These are phyloP conservation scores for Gonapodya sp. DNA, from an alignment of 192 early-diverging fungal genomes.

Conservation along the genomic window DNA sequence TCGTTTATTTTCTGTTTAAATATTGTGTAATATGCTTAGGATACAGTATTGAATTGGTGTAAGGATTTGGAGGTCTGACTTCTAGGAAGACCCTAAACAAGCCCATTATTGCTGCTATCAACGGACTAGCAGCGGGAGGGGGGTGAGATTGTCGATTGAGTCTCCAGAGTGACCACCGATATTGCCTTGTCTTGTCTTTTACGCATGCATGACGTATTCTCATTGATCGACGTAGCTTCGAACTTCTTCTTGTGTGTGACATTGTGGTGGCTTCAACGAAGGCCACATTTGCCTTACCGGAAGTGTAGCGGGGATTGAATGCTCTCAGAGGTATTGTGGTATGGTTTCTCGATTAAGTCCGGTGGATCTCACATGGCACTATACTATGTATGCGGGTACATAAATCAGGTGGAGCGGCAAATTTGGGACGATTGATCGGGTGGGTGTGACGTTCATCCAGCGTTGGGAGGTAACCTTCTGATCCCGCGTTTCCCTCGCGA, in stretches of 20 bases:
- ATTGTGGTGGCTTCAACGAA: not conserved
- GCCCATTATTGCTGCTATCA: slow-evolving; percentile 5
- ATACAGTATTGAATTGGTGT: no score
- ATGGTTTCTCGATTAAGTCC: not conserved
- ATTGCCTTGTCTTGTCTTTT: no score
- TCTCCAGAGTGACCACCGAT: not conserved
- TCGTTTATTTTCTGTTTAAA: no score
- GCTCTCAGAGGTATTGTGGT: not conserved
- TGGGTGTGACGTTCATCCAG: not conserved
- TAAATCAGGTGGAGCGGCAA: not conserved
- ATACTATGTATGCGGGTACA: not conserved
- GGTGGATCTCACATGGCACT: not conserved
- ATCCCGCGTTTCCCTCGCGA: not conserved
- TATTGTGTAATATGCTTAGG: no score
- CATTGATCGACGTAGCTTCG: slow-evolving; percentile 4
- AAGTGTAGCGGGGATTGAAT: not conserved
- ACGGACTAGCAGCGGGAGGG: not conserved
- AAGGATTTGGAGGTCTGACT: slow-evolving; percentile 2
- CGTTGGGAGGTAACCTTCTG: no score
- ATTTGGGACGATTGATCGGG: not conserved
- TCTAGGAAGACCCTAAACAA: not conserved
- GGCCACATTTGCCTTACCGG: not conserved
- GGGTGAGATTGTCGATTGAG: not conserved
- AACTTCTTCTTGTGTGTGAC: slow-evolving; percentile 3
- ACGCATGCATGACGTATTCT: no score